Conservation (phyloP, 306 rosid genomes). For the Acacia acuminata region DNA sequence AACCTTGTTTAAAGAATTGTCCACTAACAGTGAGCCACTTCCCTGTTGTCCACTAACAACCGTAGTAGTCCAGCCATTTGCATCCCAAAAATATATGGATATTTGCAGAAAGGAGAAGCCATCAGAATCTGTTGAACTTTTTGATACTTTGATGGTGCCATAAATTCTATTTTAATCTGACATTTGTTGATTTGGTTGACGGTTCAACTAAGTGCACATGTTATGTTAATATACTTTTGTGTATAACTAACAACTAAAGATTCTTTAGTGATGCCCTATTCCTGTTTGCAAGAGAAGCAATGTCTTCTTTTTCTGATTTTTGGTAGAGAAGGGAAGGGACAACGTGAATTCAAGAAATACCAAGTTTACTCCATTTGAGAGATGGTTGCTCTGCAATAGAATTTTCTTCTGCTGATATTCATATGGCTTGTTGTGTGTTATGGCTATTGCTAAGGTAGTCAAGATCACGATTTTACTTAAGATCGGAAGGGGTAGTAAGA, state of each 20-base stretch:
- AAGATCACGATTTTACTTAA: too few species aligned
- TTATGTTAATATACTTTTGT: slow-evolving; percentile 4
- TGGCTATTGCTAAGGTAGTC: background rate
- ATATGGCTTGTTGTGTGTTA: background rate
- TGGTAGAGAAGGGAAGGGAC: background rate
- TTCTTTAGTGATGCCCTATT: background rate
- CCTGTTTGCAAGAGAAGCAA: background rate
- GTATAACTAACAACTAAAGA: background rate
- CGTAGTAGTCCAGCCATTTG: too few species aligned
- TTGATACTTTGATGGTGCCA: slow-evolving; percentile 37
- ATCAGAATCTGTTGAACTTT: slow-evolving; percentile 36
- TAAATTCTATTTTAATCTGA: slow-evolving; percentile 21
- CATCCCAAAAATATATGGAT: too few species aligned
- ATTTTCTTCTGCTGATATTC: background rate
- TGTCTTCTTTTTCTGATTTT: background rate
- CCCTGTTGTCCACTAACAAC: too few species aligned
- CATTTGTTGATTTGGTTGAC: background rate
- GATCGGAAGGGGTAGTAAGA: too few species aligned
- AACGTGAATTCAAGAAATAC: background rate
- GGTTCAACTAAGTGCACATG: background rate
- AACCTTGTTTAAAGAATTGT: too few species aligned
- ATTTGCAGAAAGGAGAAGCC: slow-evolving; percentile 44
- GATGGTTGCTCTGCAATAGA: background rate
- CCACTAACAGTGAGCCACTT: too few species aligned
- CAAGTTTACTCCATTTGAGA: background rate